A percentile compares a stretch with the other conserved stretches of the same genome.
Evolutionary conservation across 345 rosid species (phyloP).

Genomic region (Eucalyptus regnans): DNA sequence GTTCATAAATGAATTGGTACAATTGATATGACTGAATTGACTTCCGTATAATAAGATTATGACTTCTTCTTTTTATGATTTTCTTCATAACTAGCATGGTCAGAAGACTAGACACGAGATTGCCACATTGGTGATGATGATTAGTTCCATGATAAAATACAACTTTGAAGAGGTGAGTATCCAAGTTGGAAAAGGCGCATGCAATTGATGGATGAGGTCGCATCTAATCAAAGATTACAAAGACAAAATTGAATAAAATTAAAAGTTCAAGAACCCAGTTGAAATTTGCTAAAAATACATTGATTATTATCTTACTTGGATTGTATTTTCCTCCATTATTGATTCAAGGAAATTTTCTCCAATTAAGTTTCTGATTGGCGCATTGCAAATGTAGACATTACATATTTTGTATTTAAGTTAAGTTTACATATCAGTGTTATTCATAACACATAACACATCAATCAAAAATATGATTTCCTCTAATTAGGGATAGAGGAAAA

Average conservation of each 20-base stretch:
- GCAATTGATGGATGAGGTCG: background rate
- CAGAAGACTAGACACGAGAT: background rate
- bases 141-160: background rate
- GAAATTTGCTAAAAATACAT: background rate
- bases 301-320: background rate
- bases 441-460: fast-evolving
- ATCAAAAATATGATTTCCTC: background rate
- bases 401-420: background rate
- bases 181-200: fast-evolving
- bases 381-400: background rate
- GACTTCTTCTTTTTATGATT: too few relatives aligned
- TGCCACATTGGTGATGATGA: background rate
- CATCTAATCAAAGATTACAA: background rate
- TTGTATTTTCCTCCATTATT: background rate
- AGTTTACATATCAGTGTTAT: fast-evolving
- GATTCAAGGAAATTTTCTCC: background rate
- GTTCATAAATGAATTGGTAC: fast-evolving
- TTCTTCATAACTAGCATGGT: background rate
- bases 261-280: fast-evolving
- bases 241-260: background rate
- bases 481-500: background rate
- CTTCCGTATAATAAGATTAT: fast-evolving
- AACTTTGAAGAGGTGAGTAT: background rate
- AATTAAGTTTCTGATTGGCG: fast-evolving
- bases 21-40: fast-evolving